A percentile compares a stretch with the other conserved stretches of the same genome.
Evolutionary conservation across 2,329 filamentous ascomycete species (phyloP).

Genomic region (Colletotrichum echinochloae): DNA sequence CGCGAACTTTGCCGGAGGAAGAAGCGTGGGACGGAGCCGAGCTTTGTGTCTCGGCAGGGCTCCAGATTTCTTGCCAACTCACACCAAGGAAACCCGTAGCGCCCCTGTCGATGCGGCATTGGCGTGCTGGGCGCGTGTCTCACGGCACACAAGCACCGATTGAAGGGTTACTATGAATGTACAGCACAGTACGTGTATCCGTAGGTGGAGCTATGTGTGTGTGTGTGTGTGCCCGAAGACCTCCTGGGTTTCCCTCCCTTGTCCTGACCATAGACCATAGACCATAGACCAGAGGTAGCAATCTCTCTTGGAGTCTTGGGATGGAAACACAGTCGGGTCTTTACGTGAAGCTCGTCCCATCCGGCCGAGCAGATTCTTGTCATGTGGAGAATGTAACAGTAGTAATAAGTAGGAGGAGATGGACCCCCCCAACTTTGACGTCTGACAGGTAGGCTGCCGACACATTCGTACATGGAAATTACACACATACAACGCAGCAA

Average conservation of each 20-base stretch:
- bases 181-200: not conserved
- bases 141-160: slow-evolving; percentile 22
- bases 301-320: not conserved
- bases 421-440: not conserved
- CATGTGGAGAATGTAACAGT: not conserved
- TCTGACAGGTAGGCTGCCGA: slow-evolving; percentile 4
- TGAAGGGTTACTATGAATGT: not conserved
- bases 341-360: not conserved
- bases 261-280: too few species aligned
- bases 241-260: not conserved
- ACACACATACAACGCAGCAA: not conserved
- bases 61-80: slow-evolving; percentile 14
- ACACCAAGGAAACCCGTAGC: slow-evolving; percentile 2
- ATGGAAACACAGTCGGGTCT: not conserved
- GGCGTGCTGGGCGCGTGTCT: slow-evolving; percentile 35
- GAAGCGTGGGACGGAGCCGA: slow-evolving; percentile 25
- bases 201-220: not conserved
- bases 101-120: slow-evolving; percentile 37
- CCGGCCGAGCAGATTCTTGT: not conserved
- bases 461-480: not conserved
- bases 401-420: too few species aligned
- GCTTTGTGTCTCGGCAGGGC: slow-evolving; percentile 31
- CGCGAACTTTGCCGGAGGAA: not conserved
- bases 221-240: too few species aligned
- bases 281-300: too few species aligned